phyloP scores from a whole-genome alignment of 2,329 filamentous ascomycete species.

The Ophiocordyceps camponoti-rufipedis region DNA sequence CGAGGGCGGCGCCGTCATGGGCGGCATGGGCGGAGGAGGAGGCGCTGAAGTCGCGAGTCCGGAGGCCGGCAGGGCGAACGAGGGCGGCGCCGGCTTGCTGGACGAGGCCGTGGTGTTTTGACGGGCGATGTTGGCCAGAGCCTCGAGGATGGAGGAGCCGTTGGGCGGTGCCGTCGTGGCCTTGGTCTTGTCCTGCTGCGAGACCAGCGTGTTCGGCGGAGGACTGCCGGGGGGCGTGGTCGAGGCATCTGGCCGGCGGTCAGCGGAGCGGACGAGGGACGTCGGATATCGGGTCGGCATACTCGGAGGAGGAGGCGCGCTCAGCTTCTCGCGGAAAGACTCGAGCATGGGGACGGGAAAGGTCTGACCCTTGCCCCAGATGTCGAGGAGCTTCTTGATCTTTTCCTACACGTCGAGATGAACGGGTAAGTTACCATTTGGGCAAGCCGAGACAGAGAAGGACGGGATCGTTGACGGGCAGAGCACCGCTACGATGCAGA shows the following conservation, averaged over 20 bases:
- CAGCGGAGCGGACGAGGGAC: background rate
- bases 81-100: conserved; percentile 19
- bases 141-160: conserved; percentile 51
- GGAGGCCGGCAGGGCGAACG: conserved; percentile 19
- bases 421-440: background rate
- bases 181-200: conserved; percentile 13
- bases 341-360: conserved; percentile 68
- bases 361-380: conserved; percentile 91
- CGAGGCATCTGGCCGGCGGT: conserved; percentile 37
- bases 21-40: conserved; percentile 6
- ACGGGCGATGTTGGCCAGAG: conserved; percentile 63
- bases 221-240: conserved; percentile 54
- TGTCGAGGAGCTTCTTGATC: conserved; percentile 82
- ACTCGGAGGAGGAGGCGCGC: conserved; percentile 40
- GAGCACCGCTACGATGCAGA: conserved; percentile 2
- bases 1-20: conserved; percentile 7
- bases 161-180: conserved; percentile 22
- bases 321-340: conserved; percentile 68
- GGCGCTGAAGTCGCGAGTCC: conserved; percentile 11
- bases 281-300: conserved; percentile 22
- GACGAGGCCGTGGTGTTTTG: conserved; percentile 37
- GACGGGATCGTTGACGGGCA: too few species aligned
- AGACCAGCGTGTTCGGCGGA: conserved; percentile 25
- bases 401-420: conserved; percentile 55
- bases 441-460: too few species aligned